Conservation (phyloP, 495 filamentous ascomycete species). For the Neurospora sp. region DNA sequence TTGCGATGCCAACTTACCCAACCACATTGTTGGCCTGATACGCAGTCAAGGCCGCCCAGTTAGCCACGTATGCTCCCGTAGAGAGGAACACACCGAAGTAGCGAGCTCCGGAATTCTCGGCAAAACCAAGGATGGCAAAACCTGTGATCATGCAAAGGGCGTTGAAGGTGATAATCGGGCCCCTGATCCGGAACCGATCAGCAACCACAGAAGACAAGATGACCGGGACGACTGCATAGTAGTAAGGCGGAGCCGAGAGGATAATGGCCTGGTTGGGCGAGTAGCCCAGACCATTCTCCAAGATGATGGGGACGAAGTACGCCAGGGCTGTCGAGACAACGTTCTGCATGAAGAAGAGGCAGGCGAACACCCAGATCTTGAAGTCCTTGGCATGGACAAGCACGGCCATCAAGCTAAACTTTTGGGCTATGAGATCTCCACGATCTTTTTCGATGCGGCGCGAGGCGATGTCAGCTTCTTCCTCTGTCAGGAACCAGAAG, state of each 20-base stretch:
- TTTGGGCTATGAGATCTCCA: constrained; percentile 51
- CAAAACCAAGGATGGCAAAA: constrained; percentile 66
- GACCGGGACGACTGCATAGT: constrained; percentile 62
- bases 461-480: constrained; percentile 47
- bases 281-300: constrained; percentile 64
- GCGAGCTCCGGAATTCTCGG: constrained; percentile 53
- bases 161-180: constrained; percentile 65
- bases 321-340: constrained; percentile 57
- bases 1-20: constrained; percentile 14
- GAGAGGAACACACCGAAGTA: constrained; percentile 68
- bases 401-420: constrained; percentile 50
- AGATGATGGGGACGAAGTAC: constrained; percentile 64
- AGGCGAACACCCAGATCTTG: constrained; percentile 65
- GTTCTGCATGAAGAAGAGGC: constrained; percentile 65
- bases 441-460: constrained; percentile 53
- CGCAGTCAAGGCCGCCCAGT: constrained; percentile 69
- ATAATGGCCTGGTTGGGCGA: constrained; percentile 54
- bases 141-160: constrained; percentile 58
- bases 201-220: constrained; percentile 58
- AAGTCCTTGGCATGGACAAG: constrained; percentile 51
- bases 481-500: constrained; percentile 50
- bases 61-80: constrained; percentile 68
- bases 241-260: constrained; percentile 67
- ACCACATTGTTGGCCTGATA: constrained; percentile 65
- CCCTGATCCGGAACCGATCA: constrained; percentile 54